Percentiles rank a stretch among this genome's conserved stretches.
Evolutionary conservation across 345 rosid species (phyloP).

Genomic region (Sonneratia alba): DNA sequence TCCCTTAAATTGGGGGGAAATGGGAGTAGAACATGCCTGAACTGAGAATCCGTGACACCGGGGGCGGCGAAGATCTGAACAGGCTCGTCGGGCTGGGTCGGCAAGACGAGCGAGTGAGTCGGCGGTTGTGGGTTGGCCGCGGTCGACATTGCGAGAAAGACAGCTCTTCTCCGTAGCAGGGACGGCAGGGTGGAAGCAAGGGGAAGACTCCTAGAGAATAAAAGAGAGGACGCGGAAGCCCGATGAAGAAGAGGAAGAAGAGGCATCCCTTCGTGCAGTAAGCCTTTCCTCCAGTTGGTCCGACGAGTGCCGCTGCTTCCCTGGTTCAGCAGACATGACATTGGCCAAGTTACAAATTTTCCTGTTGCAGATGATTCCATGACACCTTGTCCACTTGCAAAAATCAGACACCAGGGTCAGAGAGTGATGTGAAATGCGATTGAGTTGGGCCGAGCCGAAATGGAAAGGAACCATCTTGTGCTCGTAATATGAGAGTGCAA

Average conservation of each 20-base stretch:
- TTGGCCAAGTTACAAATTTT: no score
- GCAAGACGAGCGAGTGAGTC: slow-evolving; percentile 11
- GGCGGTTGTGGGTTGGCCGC: slow-evolving; percentile 2
- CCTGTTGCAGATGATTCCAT: no score
- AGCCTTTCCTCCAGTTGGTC: background rate
- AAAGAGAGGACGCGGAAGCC: background rate
- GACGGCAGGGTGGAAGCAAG: background rate
- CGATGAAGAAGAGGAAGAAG: background rate
- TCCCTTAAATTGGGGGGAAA: background rate
- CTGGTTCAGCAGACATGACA: no score
- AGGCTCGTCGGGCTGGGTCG: slow-evolving; percentile 45
- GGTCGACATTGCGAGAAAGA: slow-evolving; percentile 9
- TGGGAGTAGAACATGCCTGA: slow-evolving; percentile 32
- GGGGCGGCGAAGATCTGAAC: slow-evolving; percentile 48
- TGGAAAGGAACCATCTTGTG: no score
- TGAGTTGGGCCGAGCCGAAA: no score
- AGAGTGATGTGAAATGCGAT: no score
- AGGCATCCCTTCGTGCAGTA: background rate
- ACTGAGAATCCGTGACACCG: slow-evolving; percentile 56
- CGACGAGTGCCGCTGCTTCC: background rate
- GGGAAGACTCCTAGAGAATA: background rate
- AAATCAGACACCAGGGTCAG: no score
- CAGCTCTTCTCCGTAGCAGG: background rate
- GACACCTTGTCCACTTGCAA: no score
- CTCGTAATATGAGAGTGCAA: no score